Evolutionary conservation across 2,329 filamentous ascomycete species (phyloP).

Genomic region (Lizonia empirigonia): DNA sequence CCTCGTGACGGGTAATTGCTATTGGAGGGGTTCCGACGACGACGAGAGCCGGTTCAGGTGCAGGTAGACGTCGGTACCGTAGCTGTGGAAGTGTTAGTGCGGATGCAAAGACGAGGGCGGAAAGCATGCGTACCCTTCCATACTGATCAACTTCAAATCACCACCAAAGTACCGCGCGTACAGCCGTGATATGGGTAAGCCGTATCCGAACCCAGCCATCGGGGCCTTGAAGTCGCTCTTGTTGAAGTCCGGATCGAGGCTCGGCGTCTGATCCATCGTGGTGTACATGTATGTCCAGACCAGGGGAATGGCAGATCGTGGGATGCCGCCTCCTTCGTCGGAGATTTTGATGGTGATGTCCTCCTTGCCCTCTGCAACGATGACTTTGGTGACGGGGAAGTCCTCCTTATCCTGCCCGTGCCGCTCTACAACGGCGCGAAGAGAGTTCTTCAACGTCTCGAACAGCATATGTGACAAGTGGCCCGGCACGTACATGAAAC

Average conservation of each 20-base stretch:
- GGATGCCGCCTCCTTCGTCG: conserved; percentile 95
- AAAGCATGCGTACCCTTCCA: conserved; percentile 78
- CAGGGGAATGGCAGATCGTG: conserved; percentile 87
- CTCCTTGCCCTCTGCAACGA: conserved; percentile 96
- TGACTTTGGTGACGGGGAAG: conserved; percentile 95
- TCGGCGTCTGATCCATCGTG: conserved; percentile 94
- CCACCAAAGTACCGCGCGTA: conserved; percentile 98
- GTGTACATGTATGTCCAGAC: conserved; percentile 99
- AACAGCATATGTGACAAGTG: conserved; percentile 99
- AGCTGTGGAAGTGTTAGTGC: conserved; percentile 59
- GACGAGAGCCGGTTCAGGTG: conserved; percentile 95
- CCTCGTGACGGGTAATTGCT: conserved; percentile 86
- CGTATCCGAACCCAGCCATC: conserved; percentile 99
- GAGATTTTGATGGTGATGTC: conserved; percentile 99
- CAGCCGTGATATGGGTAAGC: conserved; percentile 87
- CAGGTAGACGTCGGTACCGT: conserved; percentile 97
- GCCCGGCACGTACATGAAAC: conserved; percentile 99
- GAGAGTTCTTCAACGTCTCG: conserved; percentile 97
- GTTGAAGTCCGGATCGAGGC: conserved; percentile 94
- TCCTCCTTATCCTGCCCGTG: conserved; percentile 95
- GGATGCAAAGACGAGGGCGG: conserved; percentile 20
- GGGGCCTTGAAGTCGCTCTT: conserved; percentile 99
- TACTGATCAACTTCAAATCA: conserved; percentile 95
- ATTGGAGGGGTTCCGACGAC: conserved; percentile 95
- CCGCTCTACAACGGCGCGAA: conserved; percentile 93